These are phyloP conservation scores for Thraustochytrium striatum DNA, from an alignment of 352 stramenopile genomes.

Conservation along the genomic window DNA sequence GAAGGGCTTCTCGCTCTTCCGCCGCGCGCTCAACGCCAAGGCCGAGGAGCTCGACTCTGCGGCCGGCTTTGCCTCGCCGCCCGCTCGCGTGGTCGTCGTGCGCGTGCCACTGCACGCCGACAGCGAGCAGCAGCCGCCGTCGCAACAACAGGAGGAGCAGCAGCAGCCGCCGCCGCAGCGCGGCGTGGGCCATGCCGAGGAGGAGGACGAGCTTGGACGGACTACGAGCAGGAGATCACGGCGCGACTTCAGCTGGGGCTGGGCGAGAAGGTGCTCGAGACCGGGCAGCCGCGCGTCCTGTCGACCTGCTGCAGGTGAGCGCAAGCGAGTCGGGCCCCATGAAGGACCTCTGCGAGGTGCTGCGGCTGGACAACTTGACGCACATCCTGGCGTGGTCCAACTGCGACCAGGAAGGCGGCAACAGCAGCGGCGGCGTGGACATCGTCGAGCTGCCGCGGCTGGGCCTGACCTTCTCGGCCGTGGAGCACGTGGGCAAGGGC, in stretches of 20 bases:
- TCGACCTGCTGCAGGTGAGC: constrained; percentile 90
- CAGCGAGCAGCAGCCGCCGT: no score
- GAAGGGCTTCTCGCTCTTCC: constrained; percentile 4
- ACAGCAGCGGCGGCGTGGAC: constrained; percentile 69
- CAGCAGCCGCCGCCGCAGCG: no score
- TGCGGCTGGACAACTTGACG: constrained; percentile 89
- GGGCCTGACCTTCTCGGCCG: constrained; percentile 85
- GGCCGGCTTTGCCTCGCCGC: constrained; percentile 23
- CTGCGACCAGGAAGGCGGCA: constrained; percentile 58
- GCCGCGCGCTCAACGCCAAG: not conserved
- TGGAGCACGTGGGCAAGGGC: constrained; percentile 59
- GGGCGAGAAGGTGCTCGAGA: constrained; percentile 59
- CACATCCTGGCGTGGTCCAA: constrained; percentile 94
- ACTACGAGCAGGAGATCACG: not conserved
- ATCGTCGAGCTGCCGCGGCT: constrained; percentile 94
- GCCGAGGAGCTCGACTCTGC: not conserved
- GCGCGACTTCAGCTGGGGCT: constrained; percentile 38
- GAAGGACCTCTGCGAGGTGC: constrained; percentile 79
- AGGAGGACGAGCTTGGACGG: not conserved
- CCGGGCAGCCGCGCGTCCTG: constrained; percentile 64
- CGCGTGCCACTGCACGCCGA: constrained; percentile 20
- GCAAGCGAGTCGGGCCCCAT: constrained; percentile 67
- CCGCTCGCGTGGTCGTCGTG: constrained; percentile 13
- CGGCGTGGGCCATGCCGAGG: no score
- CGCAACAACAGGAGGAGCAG: no score